Evolutionary conservation across 345 rosid species (phyloP), one percentile per base, ranked within the genome.

Genomic region (Populus euphratica): DNA sequence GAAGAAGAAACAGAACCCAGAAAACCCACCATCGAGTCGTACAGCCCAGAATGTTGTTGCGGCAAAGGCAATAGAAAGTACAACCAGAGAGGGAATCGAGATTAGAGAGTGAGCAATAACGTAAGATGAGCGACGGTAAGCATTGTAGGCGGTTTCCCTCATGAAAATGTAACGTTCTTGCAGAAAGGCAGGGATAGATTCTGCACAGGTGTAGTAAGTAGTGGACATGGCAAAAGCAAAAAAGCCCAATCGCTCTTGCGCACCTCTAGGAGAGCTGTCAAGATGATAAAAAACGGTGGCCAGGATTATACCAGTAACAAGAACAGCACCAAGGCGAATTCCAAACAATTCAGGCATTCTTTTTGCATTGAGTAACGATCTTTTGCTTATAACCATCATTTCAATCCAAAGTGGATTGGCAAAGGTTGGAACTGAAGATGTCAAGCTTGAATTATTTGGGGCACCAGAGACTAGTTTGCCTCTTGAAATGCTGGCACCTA

Each of bases 71-170:
- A 90, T 75, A 16, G 98, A 88, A 69, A 95, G 90, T 80, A 90
- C 27, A 16, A 93, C 29, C 13, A 95, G 77, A 17, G 99, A 77
- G 6, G 99, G 97, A 74, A 95, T 72, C 14, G 92, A 83, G 81
- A 93, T 85, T 11, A 93, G 77, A 59, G 97, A 85, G 66, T 91
- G 98, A 6, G 99, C 88, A 39, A 95, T 90, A 71, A 95, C 98
- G 79, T 95, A 95, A 4, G 99, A 95, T 1, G 94, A 95, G 12
- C 99, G 83, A 0, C 99, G 83, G 68, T 95, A 95, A 8, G 99
- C 85, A 25, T 81, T 81, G 73, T 81, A 81, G 29, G 84, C 81
- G 2, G 84, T 81, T 77, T 81, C 84, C 39, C 84, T 78, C 81
- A 81, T 81, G 78, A 81, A 81, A 8, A 81, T 81, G 41, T 77